These are phyloP conservation scores for Mycena chlorophos DNA, from an alignment of 768 basidiomycete species.

Conservation along the genomic window DNA sequence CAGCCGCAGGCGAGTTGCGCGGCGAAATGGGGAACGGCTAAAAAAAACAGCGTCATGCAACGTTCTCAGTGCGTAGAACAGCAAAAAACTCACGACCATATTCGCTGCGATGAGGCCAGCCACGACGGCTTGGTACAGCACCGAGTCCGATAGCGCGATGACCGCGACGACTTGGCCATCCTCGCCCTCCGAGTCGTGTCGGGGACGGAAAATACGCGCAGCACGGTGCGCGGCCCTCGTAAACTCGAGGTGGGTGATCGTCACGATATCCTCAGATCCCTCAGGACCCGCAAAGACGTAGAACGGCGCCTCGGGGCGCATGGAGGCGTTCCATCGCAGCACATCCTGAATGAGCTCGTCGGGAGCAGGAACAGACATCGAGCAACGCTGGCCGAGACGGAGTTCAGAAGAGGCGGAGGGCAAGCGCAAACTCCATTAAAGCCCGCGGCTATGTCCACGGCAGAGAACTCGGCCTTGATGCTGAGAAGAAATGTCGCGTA, in stretches of 20 bases:
- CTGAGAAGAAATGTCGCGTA: no score
- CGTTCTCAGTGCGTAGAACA: constrained; percentile 5
- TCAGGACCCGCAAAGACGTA: neutral
- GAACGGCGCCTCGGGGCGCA: neutral
- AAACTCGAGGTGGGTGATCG: constrained; percentile 18
- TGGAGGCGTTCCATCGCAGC: neutral
- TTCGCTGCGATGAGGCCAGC: constrained; percentile 30
- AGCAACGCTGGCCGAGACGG: no score
- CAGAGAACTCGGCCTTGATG: no score
- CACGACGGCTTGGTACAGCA: constrained; percentile 30
- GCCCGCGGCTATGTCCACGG: no score
- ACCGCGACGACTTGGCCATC: constrained; percentile 33
- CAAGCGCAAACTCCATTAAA: no score
- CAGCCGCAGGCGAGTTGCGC: constrained; percentile 36
- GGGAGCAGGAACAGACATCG: no score
- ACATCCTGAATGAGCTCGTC: neutral
- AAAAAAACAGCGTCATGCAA: neutral
- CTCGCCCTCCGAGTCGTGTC: constrained; percentile 7
- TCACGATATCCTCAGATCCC: constrained; percentile 3
- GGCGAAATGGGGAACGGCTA: constrained; percentile 40
- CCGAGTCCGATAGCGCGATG: constrained; percentile 31
- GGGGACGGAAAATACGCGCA: constrained; percentile 26
- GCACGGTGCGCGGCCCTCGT: constrained; percentile 30
- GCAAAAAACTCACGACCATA: constrained; percentile 28
- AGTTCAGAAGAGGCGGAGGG: no score